Evolutionary conservation across 1,139 yeast genomes (phyloP), one percentile per base, ranked within the genome.

Genomic region (Sugiyamaella japonica): DNA sequence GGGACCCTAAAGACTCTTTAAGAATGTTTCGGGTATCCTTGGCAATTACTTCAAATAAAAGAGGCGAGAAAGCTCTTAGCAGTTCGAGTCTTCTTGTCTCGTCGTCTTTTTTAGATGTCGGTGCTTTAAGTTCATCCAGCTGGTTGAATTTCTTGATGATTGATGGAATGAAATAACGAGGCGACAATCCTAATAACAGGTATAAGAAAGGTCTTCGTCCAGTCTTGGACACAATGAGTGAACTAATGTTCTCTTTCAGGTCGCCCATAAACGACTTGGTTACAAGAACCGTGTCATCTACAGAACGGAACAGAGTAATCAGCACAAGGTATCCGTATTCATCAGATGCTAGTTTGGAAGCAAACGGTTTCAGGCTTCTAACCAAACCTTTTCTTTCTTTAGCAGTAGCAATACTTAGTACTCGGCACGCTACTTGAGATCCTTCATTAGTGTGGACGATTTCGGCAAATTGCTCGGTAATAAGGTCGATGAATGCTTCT

Each of bases 361-460:
- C 85, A 71, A 89, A 97, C 39, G 80, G 80, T 66, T 85, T 88
- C 70, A 93, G 79, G 16, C 85, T 71, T 71, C 81, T 86, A 60
- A 91, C 77, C 53, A 93, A 80, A 47, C 71, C 71, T 73, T 91
- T 93, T 77, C 97, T 85, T 75, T 93, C 97, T 74, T 93, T 93
- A 16, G 98, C 97, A 61, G 80, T 86, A 36, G 97, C 95, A 59
- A 81, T 77, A 1, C 97, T 89, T 56, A 93, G 77, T 59, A 89
- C 78, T 32, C 83, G 78, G 64, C 87, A 82, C 0, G 97, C 97
- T 55, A 89, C 97, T 65, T 89, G 95, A 50, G 91, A 76, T 61
- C 99, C 99, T 71, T 91, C 97, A 56, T 84, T 85, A 0, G 99
- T 93, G 69, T 93, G 99, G 34, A 91, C 97, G 69, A 93, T 79